Conservation (phyloP, 805 yeast species). For the Barnettozyma botsteinii region DNA sequence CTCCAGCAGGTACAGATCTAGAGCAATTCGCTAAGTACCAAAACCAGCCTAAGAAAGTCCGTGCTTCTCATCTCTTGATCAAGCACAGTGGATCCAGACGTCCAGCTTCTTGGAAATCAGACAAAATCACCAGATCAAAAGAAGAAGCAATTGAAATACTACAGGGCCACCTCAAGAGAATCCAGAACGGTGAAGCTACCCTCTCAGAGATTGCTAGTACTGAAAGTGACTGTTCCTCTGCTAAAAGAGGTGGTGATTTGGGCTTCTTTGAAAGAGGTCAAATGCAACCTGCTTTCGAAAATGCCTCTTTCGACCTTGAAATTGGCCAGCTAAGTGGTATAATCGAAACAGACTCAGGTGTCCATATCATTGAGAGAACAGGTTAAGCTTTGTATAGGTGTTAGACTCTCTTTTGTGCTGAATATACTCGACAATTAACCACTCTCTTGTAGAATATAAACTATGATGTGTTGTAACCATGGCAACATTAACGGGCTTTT, state of each 20-base stretch:
- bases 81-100: slow-evolving; percentile 82
- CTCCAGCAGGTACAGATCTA: slow-evolving; percentile 78
- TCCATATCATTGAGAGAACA: slow-evolving; percentile 82
- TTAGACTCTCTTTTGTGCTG: too few relatives aligned
- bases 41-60: slow-evolving; percentile 58
- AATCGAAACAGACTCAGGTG: slow-evolving; percentile 87
- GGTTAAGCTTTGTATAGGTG: slow-evolving; percentile 28
- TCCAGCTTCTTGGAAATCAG: slow-evolving; percentile 87
- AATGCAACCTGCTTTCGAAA: slow-evolving; percentile 94
- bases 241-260: slow-evolving; percentile 83
- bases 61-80: slow-evolving; percentile 76
- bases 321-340: slow-evolving; percentile 80
- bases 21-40: slow-evolving; percentile 54
- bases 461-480: too few relatives aligned
- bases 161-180: slow-evolving; percentile 49
- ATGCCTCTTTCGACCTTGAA: slow-evolving; percentile 73
- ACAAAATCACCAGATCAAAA: slow-evolving; percentile 67
- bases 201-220: slow-evolving; percentile 70
- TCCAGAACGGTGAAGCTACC: slow-evolving; percentile 57
- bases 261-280: slow-evolving; percentile 85
- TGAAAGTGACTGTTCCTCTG: slow-evolving; percentile 87
- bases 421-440: too few relatives aligned
- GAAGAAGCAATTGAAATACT: slow-evolving; percentile 75
- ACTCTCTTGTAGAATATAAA: too few relatives aligned
- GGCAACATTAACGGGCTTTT: too few relatives aligned